phyloP scores from a whole-genome alignment of 495 filamentous ascomycete genomes.

The Penicillium angulare region DNA sequence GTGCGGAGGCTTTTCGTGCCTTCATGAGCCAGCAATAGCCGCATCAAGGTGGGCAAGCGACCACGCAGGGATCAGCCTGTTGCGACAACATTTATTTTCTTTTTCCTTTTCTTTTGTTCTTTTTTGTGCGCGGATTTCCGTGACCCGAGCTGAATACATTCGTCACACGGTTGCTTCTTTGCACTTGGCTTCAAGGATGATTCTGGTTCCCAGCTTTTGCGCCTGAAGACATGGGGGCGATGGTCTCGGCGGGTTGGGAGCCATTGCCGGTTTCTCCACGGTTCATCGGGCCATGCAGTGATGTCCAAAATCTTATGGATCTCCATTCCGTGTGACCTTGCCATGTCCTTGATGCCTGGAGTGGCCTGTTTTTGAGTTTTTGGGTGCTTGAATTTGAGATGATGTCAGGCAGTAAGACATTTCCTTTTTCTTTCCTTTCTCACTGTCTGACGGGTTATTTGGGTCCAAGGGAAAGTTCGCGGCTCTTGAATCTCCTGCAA shows the following conservation, averaged over 20 bases:
- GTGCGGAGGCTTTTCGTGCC: conserved; percentile 6
- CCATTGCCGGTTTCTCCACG: conserved; percentile 18
- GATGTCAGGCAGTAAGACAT: conserved; percentile 24
- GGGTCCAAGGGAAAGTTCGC: neutral
- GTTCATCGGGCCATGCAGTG: conserved; percentile 34
- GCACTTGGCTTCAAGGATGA: conserved; percentile 13
- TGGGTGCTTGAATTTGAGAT: conserved; percentile 14
- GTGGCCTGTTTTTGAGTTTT: conserved; percentile 17
- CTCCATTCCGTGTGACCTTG: conserved; percentile 25
- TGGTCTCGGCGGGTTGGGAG: conserved; percentile 7
- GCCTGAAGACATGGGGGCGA: conserved; percentile 13
- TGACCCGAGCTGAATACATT: neutral
- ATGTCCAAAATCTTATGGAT: conserved; percentile 35
- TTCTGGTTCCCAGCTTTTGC: conserved; percentile 9
- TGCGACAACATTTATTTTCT: neutral
- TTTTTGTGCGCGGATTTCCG: neutral
- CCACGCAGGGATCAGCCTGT: conserved; percentile 14
- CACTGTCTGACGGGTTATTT: too few relatives aligned
- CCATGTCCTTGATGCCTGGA: conserved; percentile 13
- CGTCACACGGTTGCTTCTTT: conserved; percentile 8
- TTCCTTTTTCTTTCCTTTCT: conserved; percentile 1
- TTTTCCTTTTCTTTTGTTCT: conserved; percentile 3
- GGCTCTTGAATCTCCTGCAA: neutral
- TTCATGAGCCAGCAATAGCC: conserved; percentile 17
- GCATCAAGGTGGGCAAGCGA: conserved; percentile 19